A percentile compares a stretch with the other conserved stretches of the same genome.
Conservation (phyloP, 1,284 basidiomycete species). For the Mrakiaceae sp. region DNA sequence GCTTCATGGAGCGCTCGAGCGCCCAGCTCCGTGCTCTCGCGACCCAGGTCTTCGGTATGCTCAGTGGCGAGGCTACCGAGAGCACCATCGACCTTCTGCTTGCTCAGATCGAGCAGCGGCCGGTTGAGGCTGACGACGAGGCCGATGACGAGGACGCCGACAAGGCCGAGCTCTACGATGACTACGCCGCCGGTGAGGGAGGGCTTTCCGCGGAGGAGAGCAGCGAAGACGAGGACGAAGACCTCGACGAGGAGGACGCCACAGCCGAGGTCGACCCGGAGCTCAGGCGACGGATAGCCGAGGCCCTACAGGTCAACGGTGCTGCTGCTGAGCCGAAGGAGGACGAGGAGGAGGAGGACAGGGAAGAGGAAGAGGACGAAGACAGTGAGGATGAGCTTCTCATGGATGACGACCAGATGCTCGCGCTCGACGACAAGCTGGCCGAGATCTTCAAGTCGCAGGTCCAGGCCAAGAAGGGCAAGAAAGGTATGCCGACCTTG, state of each 20-base stretch:
- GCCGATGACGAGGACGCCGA: constrained; percentile 21
- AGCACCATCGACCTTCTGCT: constrained; percentile 75
- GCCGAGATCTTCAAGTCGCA: constrained; percentile 72
- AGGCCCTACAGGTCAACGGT: constrained; percentile 63
- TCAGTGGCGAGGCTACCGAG: constrained; percentile 57
- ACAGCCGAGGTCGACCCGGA: constrained; percentile 50
- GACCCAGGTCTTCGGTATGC: constrained; percentile 66
- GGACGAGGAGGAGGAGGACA: constrained; percentile 39
- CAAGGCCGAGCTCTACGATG: constrained; percentile 17
- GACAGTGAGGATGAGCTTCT: constrained; percentile 42
- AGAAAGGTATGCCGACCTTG: constrained; percentile 42
- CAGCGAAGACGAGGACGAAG: constrained; percentile 37
- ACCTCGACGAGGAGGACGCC: constrained; percentile 34
- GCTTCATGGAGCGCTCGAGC: constrained; percentile 73
- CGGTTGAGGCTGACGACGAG: constrained; percentile 28
- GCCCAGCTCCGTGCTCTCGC: constrained; percentile 70
- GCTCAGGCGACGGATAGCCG: constrained; percentile 62
- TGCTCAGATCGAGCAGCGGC: constrained; percentile 63
- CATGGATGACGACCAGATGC: constrained; percentile 96
- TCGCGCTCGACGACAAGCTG: constrained; percentile 86
- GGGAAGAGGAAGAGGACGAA: constrained; percentile 31
- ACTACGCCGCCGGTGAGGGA: not conserved
- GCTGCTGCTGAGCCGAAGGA: constrained; percentile 38
- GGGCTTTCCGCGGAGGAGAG: constrained; percentile 18
- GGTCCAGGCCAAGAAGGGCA: constrained; percentile 48